Evolutionary conservation across 106 monocot genomes (phyloP), one percentile per base, ranked within the genome.

Genomic region (Vanilla planifolia): DNA sequence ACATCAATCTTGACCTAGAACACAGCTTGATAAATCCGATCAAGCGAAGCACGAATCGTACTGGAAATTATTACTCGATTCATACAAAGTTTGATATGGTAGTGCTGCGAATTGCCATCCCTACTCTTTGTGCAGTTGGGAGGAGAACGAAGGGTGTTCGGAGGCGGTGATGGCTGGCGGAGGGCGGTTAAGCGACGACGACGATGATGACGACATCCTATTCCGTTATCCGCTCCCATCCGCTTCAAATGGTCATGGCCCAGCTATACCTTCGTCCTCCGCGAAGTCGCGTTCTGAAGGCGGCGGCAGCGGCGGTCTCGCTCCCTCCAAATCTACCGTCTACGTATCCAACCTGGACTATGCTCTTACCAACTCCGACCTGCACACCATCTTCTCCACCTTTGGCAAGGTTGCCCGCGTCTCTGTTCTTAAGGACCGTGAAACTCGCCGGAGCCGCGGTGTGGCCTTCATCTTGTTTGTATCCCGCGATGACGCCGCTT

Each of bases 381-480:
- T 98, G 47, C 96, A 98, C 84, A 84, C 83, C 60, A 65, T 98
- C 71, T 91, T 98, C 81, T 91, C 96, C 69, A 87, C 87, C 77
- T 98, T 98, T 72, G 96, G 96, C 35, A 85, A 85, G 59, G 80
- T 98, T 41, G 96, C 87, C 4, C 86, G 91, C 69, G 98, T 92
- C 74, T 85, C 98, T 34, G 78, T 98, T 63, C 67, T 92, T 42
- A 98, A 98, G 71, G 85, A 92, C 66, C 88, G 92, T 21, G 30
- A 0, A 37, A 45, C 81, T 44, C 96, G 91, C 60, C 72, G 32
- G 20, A 79, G 79, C 67, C 84, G 81, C 7, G 98, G 98, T 19
- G 98, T 98, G 59, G 98, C 98, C 62, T 98, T 98, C 72, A 79
- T 92, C 60, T 92, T 98, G 43, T 98, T 98, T 67, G 86, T 98